phyloP scores from a whole-genome alignment of 805 yeast genomes.

The Danielia oregonensis region DNA sequence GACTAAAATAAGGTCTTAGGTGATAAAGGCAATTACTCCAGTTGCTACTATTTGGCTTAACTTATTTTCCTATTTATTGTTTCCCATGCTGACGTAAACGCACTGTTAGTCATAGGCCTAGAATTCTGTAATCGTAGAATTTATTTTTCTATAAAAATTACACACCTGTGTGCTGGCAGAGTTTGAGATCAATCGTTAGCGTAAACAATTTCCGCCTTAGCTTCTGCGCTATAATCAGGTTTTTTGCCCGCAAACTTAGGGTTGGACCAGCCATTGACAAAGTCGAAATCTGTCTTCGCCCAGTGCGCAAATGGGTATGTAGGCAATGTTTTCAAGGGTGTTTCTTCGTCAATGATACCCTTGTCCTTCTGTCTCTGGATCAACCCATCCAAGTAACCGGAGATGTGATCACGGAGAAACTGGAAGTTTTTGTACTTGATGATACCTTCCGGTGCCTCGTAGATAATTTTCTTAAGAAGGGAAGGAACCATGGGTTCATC shows the following conservation, averaged over 20 bases:
- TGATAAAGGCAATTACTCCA: no score
- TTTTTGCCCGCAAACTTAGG: slow-evolving; percentile 26
- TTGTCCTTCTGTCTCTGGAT: slow-evolving; percentile 55
- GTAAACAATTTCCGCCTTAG: slow-evolving; percentile 16
- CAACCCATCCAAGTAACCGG: slow-evolving; percentile 53
- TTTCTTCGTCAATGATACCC: slow-evolving; percentile 52
- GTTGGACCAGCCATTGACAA: slow-evolving; percentile 37
- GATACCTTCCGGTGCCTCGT: slow-evolving; percentile 65
- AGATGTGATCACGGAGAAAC: slow-evolving; percentile 54
- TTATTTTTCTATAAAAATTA: no score
- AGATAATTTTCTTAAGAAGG: slow-evolving; percentile 58
- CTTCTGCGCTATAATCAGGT: slow-evolving; percentile 21
- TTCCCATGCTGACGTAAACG: no score
- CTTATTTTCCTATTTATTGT: no score
- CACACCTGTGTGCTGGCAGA: no score
- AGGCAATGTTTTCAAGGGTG: slow-evolving; percentile 55
- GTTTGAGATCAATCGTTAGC: slow-evolving; percentile 15
- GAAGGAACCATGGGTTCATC: slow-evolving; percentile 81
- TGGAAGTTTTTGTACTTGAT: slow-evolving; percentile 62
- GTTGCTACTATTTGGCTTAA: no score
- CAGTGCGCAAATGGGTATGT: slow-evolving; percentile 66
- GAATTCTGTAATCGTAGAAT: no score
- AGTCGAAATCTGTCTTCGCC: slow-evolving; percentile 40
- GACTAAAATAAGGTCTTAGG: no score
- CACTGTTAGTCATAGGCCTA: no score